Evolutionary conservation across 106 monocot genomes (phyloP).

Genomic region (Hemerocallis citrina): DNA sequence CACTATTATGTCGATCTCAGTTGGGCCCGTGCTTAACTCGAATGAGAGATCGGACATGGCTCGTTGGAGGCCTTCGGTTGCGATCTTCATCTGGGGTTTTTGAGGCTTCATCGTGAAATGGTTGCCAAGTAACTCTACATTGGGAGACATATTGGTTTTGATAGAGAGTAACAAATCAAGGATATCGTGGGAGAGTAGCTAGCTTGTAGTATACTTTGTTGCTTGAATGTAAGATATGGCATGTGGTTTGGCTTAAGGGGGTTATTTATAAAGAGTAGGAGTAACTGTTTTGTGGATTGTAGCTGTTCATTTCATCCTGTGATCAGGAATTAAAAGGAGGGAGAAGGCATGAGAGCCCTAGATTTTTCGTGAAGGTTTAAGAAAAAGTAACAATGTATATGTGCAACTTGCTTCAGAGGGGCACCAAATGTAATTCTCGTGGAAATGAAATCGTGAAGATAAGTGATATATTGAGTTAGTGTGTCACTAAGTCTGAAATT

Average conservation of each 20-base stretch:
- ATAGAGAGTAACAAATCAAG: too few species aligned
- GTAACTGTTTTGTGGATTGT: neutral
- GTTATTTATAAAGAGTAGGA: neutral
- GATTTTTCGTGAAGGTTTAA: slow-evolving; percentile 17
- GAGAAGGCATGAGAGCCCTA: slow-evolving; percentile 6
- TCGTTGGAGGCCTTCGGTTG: slow-evolving; percentile 45
- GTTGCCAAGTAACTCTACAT: neutral
- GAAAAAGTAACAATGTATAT: too few species aligned
- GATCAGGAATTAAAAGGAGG: slow-evolving; percentile 4
- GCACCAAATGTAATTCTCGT: too few species aligned
- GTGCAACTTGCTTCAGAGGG: neutral
- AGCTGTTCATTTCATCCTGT: neutral
- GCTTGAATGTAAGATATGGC: neutral
- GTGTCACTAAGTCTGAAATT: too few species aligned
- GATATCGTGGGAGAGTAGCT: neutral
- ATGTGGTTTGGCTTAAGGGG: neutral
- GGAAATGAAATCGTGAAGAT: too few species aligned
- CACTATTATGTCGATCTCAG: neutral
- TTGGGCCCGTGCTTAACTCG: slow-evolving; percentile 16
- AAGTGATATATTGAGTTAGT: too few species aligned
- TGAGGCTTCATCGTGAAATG: neutral
- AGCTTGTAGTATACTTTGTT: neutral
- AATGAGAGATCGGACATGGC: slow-evolving; percentile 68
- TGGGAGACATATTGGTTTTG: neutral
- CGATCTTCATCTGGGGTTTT: too few species aligned